A percentile compares a stretch with the other conserved stretches of the same genome.
Evolutionary conservation across 202 grass and related monocot species (phyloP).

Genomic region (Zizania palustris): DNA sequence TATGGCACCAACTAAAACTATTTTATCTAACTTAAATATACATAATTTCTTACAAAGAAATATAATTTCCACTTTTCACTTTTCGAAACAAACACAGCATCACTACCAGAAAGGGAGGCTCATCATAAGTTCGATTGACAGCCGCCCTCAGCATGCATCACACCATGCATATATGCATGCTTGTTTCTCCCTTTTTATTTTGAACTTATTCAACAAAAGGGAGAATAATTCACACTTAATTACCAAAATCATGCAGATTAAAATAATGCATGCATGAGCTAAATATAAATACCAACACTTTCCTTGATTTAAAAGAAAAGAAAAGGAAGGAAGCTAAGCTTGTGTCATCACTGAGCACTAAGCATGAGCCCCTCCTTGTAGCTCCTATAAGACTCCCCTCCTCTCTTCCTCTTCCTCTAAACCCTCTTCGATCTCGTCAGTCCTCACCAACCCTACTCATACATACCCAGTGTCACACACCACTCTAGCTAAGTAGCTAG

Average conservation of each 20-base stretch:
- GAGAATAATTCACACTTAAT: no score
- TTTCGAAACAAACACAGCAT: no score
- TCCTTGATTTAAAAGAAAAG: background rate
- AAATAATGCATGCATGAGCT: no score
- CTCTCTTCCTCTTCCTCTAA: constrained; percentile 8
- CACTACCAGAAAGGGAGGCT: background rate
- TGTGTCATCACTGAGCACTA: background rate
- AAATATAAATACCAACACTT: no score
- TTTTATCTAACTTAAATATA: background rate
- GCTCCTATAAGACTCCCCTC: constrained; percentile 38
- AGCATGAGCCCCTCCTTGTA: background rate
- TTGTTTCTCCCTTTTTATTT: no score
- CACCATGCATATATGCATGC: background rate
- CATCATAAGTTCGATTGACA: background rate
- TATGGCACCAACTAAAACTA: background rate
- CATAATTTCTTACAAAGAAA: background rate
- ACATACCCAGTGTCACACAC: background rate
- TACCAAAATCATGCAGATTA: no score
- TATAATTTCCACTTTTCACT: background rate
- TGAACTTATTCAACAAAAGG: no score
- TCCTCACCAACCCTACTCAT: constrained; percentile 28
- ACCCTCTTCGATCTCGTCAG: background rate
- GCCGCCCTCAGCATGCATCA: background rate
- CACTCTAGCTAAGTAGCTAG: background rate
- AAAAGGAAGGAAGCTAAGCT: background rate